Percentiles rank a stretch among this genome's conserved stretches.
Conservation (phyloP, 2,329 filamentous ascomycete species). For the Fusarium tjaetaba region DNA sequence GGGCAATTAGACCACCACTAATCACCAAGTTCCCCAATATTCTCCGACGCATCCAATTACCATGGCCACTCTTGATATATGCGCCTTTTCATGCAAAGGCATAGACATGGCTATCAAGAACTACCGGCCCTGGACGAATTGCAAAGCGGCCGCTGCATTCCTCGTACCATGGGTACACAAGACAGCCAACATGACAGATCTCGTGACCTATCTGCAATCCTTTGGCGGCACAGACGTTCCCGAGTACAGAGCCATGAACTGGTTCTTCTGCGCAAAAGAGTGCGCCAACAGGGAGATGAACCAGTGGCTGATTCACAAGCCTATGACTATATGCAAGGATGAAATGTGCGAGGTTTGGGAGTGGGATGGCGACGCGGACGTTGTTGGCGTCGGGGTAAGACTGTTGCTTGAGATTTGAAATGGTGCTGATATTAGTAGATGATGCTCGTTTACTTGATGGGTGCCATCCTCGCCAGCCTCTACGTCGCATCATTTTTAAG, state of each 20-base stretch:
- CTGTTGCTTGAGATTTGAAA: accelerated
- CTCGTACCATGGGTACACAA: not conserved
- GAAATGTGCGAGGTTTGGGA: not conserved
- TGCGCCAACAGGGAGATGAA: not conserved
- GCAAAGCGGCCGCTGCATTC: not conserved
- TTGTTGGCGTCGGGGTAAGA: not conserved
- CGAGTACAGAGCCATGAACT: not conserved
- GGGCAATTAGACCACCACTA: not conserved
- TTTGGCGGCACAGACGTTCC: not conserved
- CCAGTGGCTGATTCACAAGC: not conserved
- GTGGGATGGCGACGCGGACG: not conserved
- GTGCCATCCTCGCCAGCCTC: not conserved
- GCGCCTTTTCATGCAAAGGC: not conserved
- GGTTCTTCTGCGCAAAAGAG: not conserved
- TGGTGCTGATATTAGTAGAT: not conserved
- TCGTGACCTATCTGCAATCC: not conserved
- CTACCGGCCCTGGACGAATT: not conserved
- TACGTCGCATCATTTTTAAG: accelerated
- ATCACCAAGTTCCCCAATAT: not conserved
- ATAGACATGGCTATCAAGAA: not conserved
- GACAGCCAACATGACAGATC: not conserved
- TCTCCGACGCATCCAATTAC: not conserved
- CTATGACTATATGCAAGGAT: not conserved
- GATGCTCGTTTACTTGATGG: not conserved
- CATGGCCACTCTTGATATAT: not conserved